A percentile compares a stretch with the other conserved stretches of the same genome.
Evolutionary conservation across 352 stramenopile genomes (phyloP).

Genomic region (Globisporangium paroecandrum): DNA sequence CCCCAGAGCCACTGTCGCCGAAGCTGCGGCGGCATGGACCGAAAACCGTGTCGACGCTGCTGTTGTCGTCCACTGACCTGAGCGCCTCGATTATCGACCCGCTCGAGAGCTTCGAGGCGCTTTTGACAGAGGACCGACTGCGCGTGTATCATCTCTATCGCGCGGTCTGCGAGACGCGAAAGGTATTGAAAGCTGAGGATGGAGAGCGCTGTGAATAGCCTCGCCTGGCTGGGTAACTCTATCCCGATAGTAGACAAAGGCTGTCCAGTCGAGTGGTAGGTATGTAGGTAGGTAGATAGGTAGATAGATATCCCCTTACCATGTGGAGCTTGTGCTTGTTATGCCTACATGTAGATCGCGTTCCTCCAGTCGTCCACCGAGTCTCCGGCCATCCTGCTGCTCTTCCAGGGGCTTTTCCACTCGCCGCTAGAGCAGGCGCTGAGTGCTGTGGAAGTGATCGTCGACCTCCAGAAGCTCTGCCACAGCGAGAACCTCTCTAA

Average conservation of each 20-base stretch:
- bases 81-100: not conserved
- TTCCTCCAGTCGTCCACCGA: slow-evolving; percentile 16
- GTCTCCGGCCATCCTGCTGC: slow-evolving; percentile 14
- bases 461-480: not conserved
- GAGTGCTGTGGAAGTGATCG: not conserved
- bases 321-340: not conserved
- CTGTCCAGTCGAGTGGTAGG: not conserved
- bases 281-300: no score
- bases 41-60: not conserved
- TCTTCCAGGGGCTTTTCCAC: slow-evolving; percentile 23
- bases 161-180: slow-evolving; percentile 12
- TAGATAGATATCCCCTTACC: not conserved
- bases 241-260: not conserved
- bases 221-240: not conserved
- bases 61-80: not conserved
- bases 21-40: not conserved
- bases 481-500: not conserved
- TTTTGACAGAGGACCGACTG: slow-evolving; percentile 8
- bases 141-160: slow-evolving; percentile 15
- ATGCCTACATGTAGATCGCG: slow-evolving; percentile 8
- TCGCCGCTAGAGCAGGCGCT: slow-evolving; percentile 5
- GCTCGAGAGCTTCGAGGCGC: slow-evolving; percentile 12
- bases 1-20: no score
- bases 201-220: not conserved
- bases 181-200: slow-evolving; percentile 1